These are phyloP conservation scores for Mucor ambiguus DNA, from an alignment of 371 early-diverging fungal genomes.

Conservation along the genomic window DNA sequence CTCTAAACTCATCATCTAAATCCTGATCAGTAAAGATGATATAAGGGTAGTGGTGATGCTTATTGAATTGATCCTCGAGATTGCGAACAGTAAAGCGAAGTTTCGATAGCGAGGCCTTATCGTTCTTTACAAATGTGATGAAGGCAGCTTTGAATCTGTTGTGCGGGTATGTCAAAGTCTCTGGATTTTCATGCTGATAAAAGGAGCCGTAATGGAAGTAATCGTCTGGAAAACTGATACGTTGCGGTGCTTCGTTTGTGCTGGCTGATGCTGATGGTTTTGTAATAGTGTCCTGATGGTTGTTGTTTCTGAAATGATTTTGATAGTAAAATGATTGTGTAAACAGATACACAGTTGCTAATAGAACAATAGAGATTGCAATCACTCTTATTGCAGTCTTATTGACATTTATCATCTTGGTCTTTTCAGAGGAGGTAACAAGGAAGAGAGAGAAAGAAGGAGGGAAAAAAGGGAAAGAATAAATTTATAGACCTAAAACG, in stretches of 20 bases:
- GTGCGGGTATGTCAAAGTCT: conserved; percentile 32
- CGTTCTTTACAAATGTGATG: conserved; percentile 43
- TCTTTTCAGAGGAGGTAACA: not conserved
- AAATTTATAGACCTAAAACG: not conserved
- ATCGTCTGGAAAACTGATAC: conserved; percentile 9
- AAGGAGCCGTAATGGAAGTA: conserved; percentile 12
- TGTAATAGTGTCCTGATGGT: not conserved
- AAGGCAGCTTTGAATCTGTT: conserved; percentile 42
- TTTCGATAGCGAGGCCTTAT: conserved; percentile 31
- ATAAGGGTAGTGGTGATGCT: conserved; percentile 40
- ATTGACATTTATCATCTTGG: not conserved
- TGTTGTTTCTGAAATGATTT: not conserved
- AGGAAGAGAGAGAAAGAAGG: not conserved
- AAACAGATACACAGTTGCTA: conserved; percentile 10
- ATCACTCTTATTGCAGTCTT: not conserved
- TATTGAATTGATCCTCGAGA: conserved; percentile 42
- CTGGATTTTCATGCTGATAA: conserved; percentile 29
- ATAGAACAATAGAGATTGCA: conserved; percentile 4
- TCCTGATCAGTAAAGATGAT: conserved; percentile 44
- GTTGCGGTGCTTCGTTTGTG: not conserved
- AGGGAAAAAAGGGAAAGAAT: not conserved
- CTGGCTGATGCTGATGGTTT: not conserved
- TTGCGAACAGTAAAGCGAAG: conserved; percentile 41
- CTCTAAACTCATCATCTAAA: conserved; percentile 38
- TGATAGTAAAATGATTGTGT: conserved; percentile 1